These are phyloP conservation scores for Sechiopsis laciniata DNA, from an alignment of 306 rosid genomes.

Conservation along the genomic window DNA sequence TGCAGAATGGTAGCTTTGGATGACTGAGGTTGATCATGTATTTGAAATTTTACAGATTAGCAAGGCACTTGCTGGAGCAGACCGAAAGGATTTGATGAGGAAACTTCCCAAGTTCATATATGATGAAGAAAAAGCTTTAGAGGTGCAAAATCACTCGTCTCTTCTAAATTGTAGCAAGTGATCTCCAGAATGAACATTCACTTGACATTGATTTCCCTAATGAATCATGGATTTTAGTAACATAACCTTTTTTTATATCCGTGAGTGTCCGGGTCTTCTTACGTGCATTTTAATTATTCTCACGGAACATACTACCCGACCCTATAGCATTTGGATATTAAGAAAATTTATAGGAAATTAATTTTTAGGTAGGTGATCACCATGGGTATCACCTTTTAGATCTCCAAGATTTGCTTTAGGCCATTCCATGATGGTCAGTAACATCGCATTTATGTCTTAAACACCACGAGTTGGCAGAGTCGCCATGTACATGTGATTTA, in stretches of 20 bases:
- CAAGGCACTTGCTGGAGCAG: conserved; percentile 74
- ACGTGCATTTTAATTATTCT: too few species aligned
- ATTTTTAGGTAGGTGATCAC: too few species aligned
- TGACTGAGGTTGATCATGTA: conserved; percentile 3
- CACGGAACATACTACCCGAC: too few species aligned
- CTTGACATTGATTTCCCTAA: background rate
- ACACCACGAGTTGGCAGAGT: background rate
- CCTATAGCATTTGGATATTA: too few species aligned
- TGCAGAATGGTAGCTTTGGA: background rate
- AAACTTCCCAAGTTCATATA: conserved; percentile 92
- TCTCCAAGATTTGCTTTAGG: too few species aligned
- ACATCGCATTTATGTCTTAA: background rate
- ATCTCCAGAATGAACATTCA: background rate
- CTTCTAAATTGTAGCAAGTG: background rate
- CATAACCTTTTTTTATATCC: too few species aligned
- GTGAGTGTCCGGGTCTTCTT: too few species aligned
- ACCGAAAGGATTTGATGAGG: conserved; percentile 82
- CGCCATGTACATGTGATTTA: background rate
- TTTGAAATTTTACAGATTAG: conserved; percentile 58
- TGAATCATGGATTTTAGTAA: background rate
- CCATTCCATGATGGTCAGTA: too few species aligned
- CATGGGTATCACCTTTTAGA: too few species aligned
- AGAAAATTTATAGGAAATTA: too few species aligned
- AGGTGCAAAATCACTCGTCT: conserved; percentile 48
- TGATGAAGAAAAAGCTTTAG: conserved; percentile 90